Conservation (phyloP, 805 yeast species). For the Myxozyma monticola region DNA sequence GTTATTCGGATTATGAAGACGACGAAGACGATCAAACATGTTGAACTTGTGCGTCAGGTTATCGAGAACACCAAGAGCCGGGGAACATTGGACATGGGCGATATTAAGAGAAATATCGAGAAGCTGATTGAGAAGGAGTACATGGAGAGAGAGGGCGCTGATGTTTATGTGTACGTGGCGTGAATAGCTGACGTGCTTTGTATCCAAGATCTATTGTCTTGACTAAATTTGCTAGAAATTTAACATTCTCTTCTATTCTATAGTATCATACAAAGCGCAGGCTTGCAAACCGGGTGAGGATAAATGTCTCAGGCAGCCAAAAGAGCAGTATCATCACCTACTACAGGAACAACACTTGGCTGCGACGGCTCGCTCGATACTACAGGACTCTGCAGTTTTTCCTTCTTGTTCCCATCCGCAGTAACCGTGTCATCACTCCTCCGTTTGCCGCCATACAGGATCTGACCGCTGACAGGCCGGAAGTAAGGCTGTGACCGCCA, state of each 20-base stretch:
- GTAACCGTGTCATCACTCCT: constrained; percentile 36
- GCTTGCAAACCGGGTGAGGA: too few species aligned
- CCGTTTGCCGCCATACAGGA: constrained; percentile 23
- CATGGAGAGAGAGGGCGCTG: constrained; percentile 31
- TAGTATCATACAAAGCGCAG: too few species aligned
- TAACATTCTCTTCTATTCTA: too few species aligned
- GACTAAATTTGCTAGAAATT: too few species aligned
- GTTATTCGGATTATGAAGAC: constrained; percentile 40
- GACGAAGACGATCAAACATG: constrained; percentile 32
- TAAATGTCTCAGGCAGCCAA: too few species aligned
- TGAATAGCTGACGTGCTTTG: background rate
- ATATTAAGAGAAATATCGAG: constrained; percentile 38
- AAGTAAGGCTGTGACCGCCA: constrained; percentile 98
- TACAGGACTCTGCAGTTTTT: background rate
- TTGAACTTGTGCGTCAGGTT: constrained; percentile 35
- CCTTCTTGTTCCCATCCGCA: constrained; percentile 2
- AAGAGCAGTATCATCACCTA: too few species aligned
- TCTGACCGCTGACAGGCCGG: constrained; percentile 75
- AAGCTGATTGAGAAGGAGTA: constrained; percentile 36
- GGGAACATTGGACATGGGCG: constrained; percentile 35
- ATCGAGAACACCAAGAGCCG: constrained; percentile 36
- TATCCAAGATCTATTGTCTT: background rate
- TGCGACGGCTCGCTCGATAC: background rate
- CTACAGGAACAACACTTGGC: too few species aligned
- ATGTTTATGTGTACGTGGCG: constrained; percentile 25